Base-by-base conservation (phyloP, 1,284 basidiomycete genomes). In the Erythrobasidium hasegawianum region DNA sequence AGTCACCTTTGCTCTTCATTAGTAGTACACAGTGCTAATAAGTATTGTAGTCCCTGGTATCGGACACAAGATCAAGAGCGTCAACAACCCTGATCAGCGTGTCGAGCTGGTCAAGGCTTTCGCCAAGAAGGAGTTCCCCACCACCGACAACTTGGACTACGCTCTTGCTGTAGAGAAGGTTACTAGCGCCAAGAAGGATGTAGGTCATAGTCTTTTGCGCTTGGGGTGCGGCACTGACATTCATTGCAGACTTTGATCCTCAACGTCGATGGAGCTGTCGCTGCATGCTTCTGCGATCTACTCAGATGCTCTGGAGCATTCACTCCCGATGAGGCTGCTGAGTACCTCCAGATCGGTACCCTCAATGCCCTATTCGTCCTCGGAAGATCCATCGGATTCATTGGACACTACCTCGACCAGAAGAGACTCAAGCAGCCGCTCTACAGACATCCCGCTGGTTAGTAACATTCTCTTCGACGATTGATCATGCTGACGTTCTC, bases 41-140 rank as follows among this genome's bases (percentile, higher is more conserved):
- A 14, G 18, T 50, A 20, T 14, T 43, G 33, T 68, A 88, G 87
- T 97, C 81, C 90, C 89, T 72, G 95, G 95, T 83, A 98, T 98
- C 74, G 95, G 95, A 65, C 95, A 98, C 87, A 97, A 97, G 85
- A 97, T 98, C 84, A 98, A 98, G 87, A 71, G 61, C 67, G 71
- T 72, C 76, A 94, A 91, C 81, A 96, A 96, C 85, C 93, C 92
- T 67, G 91, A 95, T 83, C 82, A 92, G 58, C 92, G 95, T 79
- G 95, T 98, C 73, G 88, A 94, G 81, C 88, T 98, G 67, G 94
- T 98, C 70, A 97, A 97, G 84, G 92, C 96, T 81, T 98, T 90
- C 76, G 94, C 96, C 69, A 82, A 78, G 80, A 93, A 96, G 82
- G 82, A 96, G 84, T 98, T 98, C 89, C 94, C 94, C 7, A 87